Evolutionary conservation across 768 basidiomycete species (phyloP).

Genomic region (Lentinula aciculospora): DNA sequence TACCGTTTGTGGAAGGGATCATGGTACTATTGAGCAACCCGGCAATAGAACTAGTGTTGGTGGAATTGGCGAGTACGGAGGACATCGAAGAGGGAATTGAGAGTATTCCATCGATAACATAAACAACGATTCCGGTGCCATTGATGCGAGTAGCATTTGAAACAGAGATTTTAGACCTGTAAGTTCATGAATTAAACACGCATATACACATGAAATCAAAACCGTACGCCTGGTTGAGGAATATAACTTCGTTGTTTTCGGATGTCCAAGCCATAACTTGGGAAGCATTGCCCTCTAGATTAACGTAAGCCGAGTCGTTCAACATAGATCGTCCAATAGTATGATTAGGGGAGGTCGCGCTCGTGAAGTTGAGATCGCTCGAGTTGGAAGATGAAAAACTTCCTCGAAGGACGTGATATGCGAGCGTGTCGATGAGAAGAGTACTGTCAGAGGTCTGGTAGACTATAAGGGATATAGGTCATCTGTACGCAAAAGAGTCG

Average conservation of each 20-base stretch:
- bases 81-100: conserved; percentile 43
- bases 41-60: conserved; percentile 37
- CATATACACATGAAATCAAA: background rate
- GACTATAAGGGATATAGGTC: no score
- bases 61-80: conserved; percentile 30
- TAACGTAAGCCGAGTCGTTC: conserved; percentile 38
- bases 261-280: conserved; percentile 52
- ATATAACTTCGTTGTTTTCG: conserved; percentile 31
- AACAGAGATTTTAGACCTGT: conserved; percentile 27
- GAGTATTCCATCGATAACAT: conserved; percentile 47
- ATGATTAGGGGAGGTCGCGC: conserved; percentile 45
- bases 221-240: conserved; percentile 46
- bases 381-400: conserved; percentile 23
- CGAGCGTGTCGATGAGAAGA: conserved; percentile 32
- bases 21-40: conserved; percentile 20
- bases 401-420: conserved; percentile 46
- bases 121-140: conserved; percentile 14
- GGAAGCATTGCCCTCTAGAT: conserved; percentile 50
- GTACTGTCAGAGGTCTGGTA: background rate
- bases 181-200: conserved; percentile 1
- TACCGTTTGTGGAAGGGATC: conserved; percentile 21
- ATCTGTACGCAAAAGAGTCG: background rate
- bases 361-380: conserved; percentile 21
- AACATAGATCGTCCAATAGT: conserved; percentile 66
- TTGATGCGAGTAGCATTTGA: conserved; percentile 33